Percentiles rank a stretch among this genome's conserved stretches.
Evolutionary conservation across 352 stramenopile species (phyloP).

Genomic region (Pilasporangium apinafurcum): DNA sequence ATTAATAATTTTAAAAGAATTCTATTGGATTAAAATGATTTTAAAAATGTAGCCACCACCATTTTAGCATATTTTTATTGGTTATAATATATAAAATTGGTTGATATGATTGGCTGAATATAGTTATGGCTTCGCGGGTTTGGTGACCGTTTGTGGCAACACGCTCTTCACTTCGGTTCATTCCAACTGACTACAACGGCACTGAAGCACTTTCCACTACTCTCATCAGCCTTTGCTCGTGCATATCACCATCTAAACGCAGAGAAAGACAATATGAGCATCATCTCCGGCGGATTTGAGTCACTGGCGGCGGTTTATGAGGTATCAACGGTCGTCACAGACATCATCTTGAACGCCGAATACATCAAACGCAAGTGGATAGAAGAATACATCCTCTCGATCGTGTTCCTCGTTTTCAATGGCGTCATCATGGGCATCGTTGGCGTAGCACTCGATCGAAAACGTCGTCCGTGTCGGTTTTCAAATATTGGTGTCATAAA

Average conservation of each 20-base stretch:
- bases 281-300: conserved; percentile 26
- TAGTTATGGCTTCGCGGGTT: too few relatives aligned
- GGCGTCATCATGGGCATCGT: conserved; percentile 57
- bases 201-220: too few relatives aligned
- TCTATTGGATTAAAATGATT: background rate
- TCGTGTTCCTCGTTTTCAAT: conserved; percentile 55
- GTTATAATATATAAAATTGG: background rate
- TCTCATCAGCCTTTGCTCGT: too few relatives aligned
- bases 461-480: conserved; percentile 35
- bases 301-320: conserved; percentile 43
- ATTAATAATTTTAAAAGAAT: background rate
- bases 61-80: too few relatives aligned
- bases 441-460: conserved; percentile 36
- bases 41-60: too few relatives aligned
- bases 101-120: background rate
- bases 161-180: too few relatives aligned
- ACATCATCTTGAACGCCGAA: conserved; percentile 67
- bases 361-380: conserved; percentile 66
- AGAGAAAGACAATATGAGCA: conserved; percentile 6
- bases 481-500: conserved; percentile 17
- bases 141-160: too few relatives aligned
- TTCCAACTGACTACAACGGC: too few relatives aligned
- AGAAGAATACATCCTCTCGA: conserved; percentile 69
- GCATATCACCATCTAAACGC: background rate
- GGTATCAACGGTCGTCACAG: conserved; percentile 59